Conservation (phyloP, 1,139 yeast species). For the Tardiomyces depauwii region DNA sequence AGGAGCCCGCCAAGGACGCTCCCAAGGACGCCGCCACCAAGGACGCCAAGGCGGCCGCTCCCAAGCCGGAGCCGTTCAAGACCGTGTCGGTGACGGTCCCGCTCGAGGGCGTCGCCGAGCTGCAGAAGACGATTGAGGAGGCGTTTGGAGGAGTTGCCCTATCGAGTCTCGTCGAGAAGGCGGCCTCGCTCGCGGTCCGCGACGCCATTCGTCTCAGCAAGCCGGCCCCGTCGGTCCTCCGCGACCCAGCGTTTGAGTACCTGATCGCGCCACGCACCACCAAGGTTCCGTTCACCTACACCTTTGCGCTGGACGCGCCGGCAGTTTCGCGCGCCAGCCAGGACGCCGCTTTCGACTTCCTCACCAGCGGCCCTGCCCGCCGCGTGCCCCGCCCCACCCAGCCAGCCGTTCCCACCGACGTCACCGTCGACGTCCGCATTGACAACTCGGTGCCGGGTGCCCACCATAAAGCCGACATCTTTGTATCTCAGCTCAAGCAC, state of each 20-base stretch:
- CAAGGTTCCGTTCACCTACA: slow-evolving; percentile 44
- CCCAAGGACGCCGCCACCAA: slow-evolving; percentile 17
- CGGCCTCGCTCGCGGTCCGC: slow-evolving; percentile 28
- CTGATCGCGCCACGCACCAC: slow-evolving; percentile 48
- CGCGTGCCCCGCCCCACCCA: slow-evolving; percentile 28
- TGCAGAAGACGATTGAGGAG: neutral
- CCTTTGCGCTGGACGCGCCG: slow-evolving; percentile 11
- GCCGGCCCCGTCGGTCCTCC: slow-evolving; percentile 31
- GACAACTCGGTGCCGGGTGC: slow-evolving; percentile 34
- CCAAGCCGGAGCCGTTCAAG: neutral
- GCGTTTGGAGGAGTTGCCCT: slow-evolving; percentile 14
- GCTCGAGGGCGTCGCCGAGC: neutral
- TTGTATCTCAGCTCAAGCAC: slow-evolving; percentile 20
- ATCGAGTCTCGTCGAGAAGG: slow-evolving; percentile 26
- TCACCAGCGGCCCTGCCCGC: slow-evolving; percentile 15
- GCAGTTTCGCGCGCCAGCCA: slow-evolving; percentile 19
- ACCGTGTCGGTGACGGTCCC: neutral
- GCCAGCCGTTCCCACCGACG: slow-evolving; percentile 15
- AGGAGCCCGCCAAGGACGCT: slow-evolving; percentile 17
- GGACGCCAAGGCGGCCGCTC: neutral
- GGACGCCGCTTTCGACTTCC: slow-evolving; percentile 26
- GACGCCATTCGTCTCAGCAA: slow-evolving; percentile 32
- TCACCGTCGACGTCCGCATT: slow-evolving; percentile 37
- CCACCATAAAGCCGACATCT: slow-evolving; percentile 34
- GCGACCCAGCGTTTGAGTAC: slow-evolving; percentile 57